Base-by-base conservation (phyloP, 164 flowering plant genomes). In the Aristolochia californica region DNA sequence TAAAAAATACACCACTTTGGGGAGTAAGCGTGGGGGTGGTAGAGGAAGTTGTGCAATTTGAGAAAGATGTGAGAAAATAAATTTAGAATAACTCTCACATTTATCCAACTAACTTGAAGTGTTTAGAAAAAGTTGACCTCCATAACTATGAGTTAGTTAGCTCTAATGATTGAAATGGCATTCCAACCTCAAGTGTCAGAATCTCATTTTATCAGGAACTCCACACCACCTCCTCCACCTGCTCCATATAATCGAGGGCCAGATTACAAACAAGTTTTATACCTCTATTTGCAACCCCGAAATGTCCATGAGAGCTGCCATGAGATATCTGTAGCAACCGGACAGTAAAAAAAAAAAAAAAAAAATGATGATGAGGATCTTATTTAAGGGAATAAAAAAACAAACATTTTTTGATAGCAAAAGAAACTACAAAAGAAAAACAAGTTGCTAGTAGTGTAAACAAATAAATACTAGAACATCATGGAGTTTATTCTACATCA, bases 221-320 rank as follows among this genome's bases (percentile, higher is more conserved):
- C 40, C 40, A 2, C 5, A 34, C 40, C 40, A 34, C 4, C 40
- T 12, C 40, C 40, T 5, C 10, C 40, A 34, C 40, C 40, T 34
- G 40, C 40, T 34, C 10, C 40, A 34, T 12, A 34, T 34, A 34
- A 34, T 34, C 40, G 10, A 34, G 40, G 7, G 40, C 5, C 30
- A 34, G 10, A 34, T 12, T 34, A 34, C 40, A 34, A 34, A 34
- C 40, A 34, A 34, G 40, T 34, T 34, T n/a, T 34, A 34, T 34
- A 34, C 93, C 97, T 78, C 89, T 84, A 68, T 74, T 84, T 55
- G 89, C 60, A 59, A 81, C 77, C 47, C 82, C 91, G 25, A 91
- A 79, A 77, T 83, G 91, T 43, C 83, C 94, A 67, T 77, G 91
- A 49, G 89, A 77, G 68, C 80, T 72, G 27, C 85, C 88, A 75